These are phyloP conservation scores for Juglanconis juglandina DNA, from an alignment of 2,329 filamentous ascomycete species.

Conservation along the genomic window DNA sequence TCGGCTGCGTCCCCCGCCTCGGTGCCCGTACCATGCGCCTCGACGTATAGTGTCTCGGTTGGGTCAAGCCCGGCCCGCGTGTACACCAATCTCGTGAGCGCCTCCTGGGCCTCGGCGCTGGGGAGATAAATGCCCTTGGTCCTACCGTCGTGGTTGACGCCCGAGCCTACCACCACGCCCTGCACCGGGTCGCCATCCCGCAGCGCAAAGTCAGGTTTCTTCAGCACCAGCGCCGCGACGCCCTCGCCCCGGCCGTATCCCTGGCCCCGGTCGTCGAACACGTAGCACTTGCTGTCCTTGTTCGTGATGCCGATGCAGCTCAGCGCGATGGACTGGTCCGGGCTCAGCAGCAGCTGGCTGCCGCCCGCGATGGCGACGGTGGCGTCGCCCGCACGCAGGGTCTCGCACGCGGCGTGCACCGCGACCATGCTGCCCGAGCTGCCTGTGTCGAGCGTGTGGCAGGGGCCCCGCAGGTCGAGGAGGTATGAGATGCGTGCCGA, in stretches of 20 bases:
- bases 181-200: constrained; percentile 28
- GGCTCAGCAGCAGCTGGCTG: constrained; percentile 24
- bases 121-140: constrained; percentile 36
- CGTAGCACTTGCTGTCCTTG: constrained; percentile 22
- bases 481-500: constrained; percentile 27
- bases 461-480: constrained; percentile 29
- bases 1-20: too few relatives aligned
- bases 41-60: constrained; percentile 22
- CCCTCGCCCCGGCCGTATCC: constrained; percentile 39
- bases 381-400: constrained; percentile 27
- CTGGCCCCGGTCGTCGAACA: constrained; percentile 30
- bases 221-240: constrained; percentile 33
- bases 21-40: constrained; percentile 27
- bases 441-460: constrained; percentile 30
- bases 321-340: constrained; percentile 23
- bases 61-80: constrained; percentile 17
- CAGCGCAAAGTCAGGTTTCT: constrained; percentile 35
- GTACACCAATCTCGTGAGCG: constrained; percentile 22
- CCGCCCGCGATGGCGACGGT: constrained; percentile 27
- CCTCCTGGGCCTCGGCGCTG: constrained; percentile 22
- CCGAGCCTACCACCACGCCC: constrained; percentile 30
- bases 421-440: constrained; percentile 31
- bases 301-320: constrained; percentile 17
- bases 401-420: constrained; percentile 30
- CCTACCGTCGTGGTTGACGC: constrained; percentile 37